phyloP scores from a whole-genome alignment of 495 filamentous ascomycete genomes.

The Aspergillus egyptiacus region DNA sequence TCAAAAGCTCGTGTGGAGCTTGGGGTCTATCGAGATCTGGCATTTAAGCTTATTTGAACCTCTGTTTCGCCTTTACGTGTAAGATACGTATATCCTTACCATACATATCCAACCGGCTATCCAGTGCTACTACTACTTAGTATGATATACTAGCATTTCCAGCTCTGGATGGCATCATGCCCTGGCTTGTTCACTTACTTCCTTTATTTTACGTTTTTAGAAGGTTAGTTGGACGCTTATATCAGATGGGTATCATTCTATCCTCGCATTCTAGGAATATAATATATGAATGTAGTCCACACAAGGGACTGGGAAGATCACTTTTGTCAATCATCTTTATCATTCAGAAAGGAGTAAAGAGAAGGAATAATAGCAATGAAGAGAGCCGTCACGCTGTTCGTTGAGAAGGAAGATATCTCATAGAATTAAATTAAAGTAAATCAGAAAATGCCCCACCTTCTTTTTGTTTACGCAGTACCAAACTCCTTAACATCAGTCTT shows the following conservation, averaged over 20 bases:
- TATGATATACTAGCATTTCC: too few relatives aligned
- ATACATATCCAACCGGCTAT: neutral
- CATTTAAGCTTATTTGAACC: constrained; percentile 23
- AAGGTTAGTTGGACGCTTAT: neutral
- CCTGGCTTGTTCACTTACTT: neutral
- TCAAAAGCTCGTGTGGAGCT: constrained; percentile 11
- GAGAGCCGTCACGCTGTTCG: constrained; percentile 44
- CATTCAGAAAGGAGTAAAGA: constrained; percentile 11
- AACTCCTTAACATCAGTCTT: constrained; percentile 48
- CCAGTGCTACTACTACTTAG: too few relatives aligned
- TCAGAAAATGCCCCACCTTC: constrained; percentile 20
- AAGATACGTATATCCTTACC: neutral
- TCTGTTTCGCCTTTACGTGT: constrained; percentile 11
- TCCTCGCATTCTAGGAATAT: constrained; percentile 19
- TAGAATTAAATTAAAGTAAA: constrained; percentile 30
- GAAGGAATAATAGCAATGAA: constrained; percentile 9
- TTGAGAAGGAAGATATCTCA: constrained; percentile 39
- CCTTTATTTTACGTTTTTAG: neutral
- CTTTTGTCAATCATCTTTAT: constrained; percentile 15
- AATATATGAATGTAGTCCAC: constrained; percentile 16
- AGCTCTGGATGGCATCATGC: too few relatives aligned
- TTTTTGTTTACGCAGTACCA: constrained; percentile 34
- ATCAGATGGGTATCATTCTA: constrained; percentile 15
- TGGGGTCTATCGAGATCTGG: neutral
- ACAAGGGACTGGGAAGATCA: constrained; percentile 19